phyloP scores from a whole-genome alignment of 164 flowering plant species.

The Magnolia changhungtana region DNA sequence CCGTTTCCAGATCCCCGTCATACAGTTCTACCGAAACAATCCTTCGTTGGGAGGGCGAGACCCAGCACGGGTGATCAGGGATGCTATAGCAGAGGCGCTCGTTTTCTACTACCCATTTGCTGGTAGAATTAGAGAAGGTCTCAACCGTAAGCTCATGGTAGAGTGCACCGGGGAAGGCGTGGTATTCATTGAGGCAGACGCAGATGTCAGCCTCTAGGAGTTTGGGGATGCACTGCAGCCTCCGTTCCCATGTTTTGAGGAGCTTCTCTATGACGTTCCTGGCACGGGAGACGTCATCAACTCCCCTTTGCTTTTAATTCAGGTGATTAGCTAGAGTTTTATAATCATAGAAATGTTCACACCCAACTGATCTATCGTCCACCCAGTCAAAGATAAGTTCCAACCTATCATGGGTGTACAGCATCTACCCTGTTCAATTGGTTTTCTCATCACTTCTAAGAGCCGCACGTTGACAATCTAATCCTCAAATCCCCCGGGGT shows the following conservation, averaged over 20 bases:
- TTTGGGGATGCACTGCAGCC: conserved; percentile 37
- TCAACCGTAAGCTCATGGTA: conserved; percentile 12
- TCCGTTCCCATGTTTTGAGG: conserved; percentile 36
- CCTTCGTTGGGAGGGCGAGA: conserved; percentile 13
- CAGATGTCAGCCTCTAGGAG: conserved; percentile 19
- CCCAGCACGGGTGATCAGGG: conserved; percentile 24
- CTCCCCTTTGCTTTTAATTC: conserved; percentile 19
- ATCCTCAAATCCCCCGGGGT: no score
- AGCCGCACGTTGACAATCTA: no score
- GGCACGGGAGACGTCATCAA: conserved; percentile 26
- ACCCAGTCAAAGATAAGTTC: neutral
- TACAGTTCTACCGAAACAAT: conserved; percentile 13
- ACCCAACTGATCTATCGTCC: neutral
- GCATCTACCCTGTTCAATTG: neutral
- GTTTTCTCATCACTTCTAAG: no score
- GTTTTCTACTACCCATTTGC: conserved; percentile 37
- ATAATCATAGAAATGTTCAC: neutral
- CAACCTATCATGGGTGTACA: neutral
- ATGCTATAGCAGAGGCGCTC: conserved; percentile 21
- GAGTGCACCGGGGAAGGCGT: conserved; percentile 27
- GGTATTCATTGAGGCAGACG: conserved; percentile 23
- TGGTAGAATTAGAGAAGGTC: conserved; percentile 24
- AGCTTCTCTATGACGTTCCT: conserved; percentile 40
- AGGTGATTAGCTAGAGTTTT: conserved; percentile 4
- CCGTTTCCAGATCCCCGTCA: conserved; percentile 23